Base-by-base conservation (phyloP, 257 asterid genomes). In the Haberlea rhodopensis region DNA sequence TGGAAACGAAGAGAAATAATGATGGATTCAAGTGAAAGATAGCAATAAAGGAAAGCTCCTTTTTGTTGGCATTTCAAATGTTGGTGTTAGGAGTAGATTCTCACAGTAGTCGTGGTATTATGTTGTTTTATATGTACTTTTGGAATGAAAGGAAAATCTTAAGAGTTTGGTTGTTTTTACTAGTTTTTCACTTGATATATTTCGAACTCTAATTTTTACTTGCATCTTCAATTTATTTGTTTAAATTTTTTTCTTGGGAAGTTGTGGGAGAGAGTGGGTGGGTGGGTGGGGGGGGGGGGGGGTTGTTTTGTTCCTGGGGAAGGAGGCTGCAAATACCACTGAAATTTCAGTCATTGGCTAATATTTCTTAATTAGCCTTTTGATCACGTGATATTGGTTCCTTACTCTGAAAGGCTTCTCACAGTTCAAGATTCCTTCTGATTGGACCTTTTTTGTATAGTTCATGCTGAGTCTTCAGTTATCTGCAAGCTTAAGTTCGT, bases 51-150 rank as follows among this genome's bases (percentile, higher is more conserved):
- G 34, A 29, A 24, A 52, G 46, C 46, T 29, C 9, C 34, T 31
- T 40, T 51, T 8, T 13, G 23, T 45, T 60, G 57, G 70, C n/a
- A 54, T 45, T 66, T 68, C 20, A 16, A 48, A 58, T 23, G 59
- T 55, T 16, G 8, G n/a, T n/a, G 11, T 26, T 5, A 15, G 8
- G 56, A 20, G 46, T 27, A 5, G 34, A 22, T 45, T 20, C n/a
- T 43, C 5, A 15, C 56, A 25, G 51, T 62, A 7, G 49, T 46
- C 58, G 37, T 58, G 58, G 43, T 58, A n/a, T 18, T 28, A 34
- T 20, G 1, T 8, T n/a, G 51, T n/a, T n/a, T n/a, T n/a, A n/a
- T n/a, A n/a, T n/a, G n/a, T n/a, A n/a, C n/a, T n/a, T n/a, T n/a
- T 25, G 31, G 23, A 26, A 8, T 18, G 53, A 43, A 6, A 32